phyloP scores from a whole-genome alignment of 2,329 filamentous ascomycete species.

The Sordariomycetes sp. region DNA sequence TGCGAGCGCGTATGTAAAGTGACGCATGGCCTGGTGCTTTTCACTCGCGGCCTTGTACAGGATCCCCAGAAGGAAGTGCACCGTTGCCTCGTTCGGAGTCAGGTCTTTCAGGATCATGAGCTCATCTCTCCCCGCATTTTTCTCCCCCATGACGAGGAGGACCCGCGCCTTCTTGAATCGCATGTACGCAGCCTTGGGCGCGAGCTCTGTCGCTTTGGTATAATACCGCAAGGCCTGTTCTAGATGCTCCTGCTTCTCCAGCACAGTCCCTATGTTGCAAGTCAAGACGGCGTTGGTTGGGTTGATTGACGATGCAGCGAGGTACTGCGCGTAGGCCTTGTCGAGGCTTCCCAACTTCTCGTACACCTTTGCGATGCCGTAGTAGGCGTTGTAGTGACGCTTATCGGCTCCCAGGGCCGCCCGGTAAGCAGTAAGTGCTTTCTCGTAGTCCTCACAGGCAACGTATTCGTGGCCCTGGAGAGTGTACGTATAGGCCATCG shows the following conservation, averaged over 20 bases:
- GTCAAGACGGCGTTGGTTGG: conserved; percentile 87
- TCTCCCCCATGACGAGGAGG: conserved; percentile 62
- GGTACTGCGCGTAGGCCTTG: conserved; percentile 84
- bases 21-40: conserved; percentile 72
- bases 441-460: conserved; percentile 93
- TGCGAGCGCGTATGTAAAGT: conserved; percentile 91
- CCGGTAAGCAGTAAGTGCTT: conserved; percentile 79
- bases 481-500: conserved; percentile 92
- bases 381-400: conserved; percentile 97
- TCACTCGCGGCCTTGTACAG: conserved; percentile 65
- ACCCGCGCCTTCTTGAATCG: conserved; percentile 89
- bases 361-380: conserved; percentile 74
- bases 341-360: conserved; percentile 87
- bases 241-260: conserved; percentile 81
- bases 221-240: conserved; percentile 73
- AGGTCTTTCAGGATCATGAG: conserved; percentile 82
- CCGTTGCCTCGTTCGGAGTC: conserved; percentile 88
- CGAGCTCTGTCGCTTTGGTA: conserved; percentile 68
- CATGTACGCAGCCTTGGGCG: conserved; percentile 70
- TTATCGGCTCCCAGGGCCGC: conserved; percentile 76
- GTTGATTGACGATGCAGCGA: conserved; percentile 79
- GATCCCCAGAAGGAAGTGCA: conserved; percentile 88
- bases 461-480: conserved; percentile 94
- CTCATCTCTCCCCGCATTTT: conserved; percentile 67
- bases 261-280: conserved; percentile 80